Evolutionary conservation across 495 filamentous ascomycete species (phyloP), one percentile per base, ranked within the genome.

Genomic region (Usnea hakonensis): DNA sequence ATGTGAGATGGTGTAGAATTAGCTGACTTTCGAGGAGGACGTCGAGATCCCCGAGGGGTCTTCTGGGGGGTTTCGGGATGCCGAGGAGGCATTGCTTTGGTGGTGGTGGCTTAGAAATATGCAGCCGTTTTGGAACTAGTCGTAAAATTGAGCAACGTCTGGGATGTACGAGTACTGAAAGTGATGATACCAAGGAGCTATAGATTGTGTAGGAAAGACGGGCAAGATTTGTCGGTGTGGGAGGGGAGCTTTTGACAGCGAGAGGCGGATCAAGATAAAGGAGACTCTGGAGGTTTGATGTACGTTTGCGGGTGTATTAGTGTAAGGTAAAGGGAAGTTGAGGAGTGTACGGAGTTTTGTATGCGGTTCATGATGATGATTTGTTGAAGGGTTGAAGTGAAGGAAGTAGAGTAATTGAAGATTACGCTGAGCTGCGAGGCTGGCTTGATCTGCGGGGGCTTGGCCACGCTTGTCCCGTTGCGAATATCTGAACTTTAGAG

Each of bases 61-160:
- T 65, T 72, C 10, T 41, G 54, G 19, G 60, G 41, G 19, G 55
- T 63, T 55, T 60, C 66, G 36, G 50, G 40, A 38, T 48, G 43
- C 26, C 28, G 30, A 43, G 57, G 37, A 46, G 66, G 43, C 66
- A 68, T 67, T 35, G n/a, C 23, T 38, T 16, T 50, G 60, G 33
- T 54, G 23, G 9, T 52, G 13, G 55, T 63, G 67, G 67, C 67
- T 67, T 69, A 62, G 52, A 67, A 69, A 69, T 69, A 69, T 65
- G 62, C 67, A 69, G 67, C 67, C 67, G 41, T 62, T 41, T 58
- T 50, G 58, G 41, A 56, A 58, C 21, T 26, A 44, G 33, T 28
- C 4, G 38, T 28, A n/a, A 32, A 56, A 62, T 8, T 21, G 21
- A 56, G 46, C 52, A 54, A 50, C 28, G 58, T 32, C 9, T 52